Evolutionary conservation across 208 protist genomes (phyloP).

Genomic region (Crithidia mellificae): DNA sequence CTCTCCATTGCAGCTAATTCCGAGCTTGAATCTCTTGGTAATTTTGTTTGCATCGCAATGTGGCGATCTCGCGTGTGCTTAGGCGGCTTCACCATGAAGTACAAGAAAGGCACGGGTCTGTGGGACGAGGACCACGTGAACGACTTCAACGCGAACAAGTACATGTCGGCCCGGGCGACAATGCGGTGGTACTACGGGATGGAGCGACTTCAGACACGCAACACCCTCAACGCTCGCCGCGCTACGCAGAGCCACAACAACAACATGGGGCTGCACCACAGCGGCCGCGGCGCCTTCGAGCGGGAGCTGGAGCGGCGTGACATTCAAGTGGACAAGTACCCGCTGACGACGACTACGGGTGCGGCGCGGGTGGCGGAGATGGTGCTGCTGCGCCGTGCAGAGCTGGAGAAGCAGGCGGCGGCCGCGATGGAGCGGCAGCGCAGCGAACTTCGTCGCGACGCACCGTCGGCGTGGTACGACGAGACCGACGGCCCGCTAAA

Average conservation of each 20-base stretch:
- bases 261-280: slow-evolving; percentile 86
- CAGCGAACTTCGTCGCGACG: slow-evolving; percentile 24
- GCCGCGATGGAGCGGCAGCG: slow-evolving; percentile 49
- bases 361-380: slow-evolving; percentile 81
- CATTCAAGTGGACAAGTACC: slow-evolving; percentile 82
- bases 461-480: slow-evolving; percentile 84
- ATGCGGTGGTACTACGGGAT: slow-evolving; percentile 89
- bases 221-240: slow-evolving; percentile 60
- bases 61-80: slow-evolving; percentile 31
- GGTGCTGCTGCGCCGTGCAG: slow-evolving; percentile 72
- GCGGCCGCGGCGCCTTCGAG: slow-evolving; percentile 84
- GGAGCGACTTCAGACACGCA: slow-evolving; percentile 76
- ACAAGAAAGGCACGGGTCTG: slow-evolving; percentile 79
- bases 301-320: slow-evolving; percentile 82
- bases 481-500: slow-evolving; percentile 83
- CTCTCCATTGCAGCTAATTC: too few species aligned
- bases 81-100: slow-evolving; percentile 89
- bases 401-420: slow-evolving; percentile 73
- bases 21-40: background rate
- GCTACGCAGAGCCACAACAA: slow-evolving; percentile 85
- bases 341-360: slow-evolving; percentile 83
- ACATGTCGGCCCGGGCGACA: slow-evolving; percentile 74
- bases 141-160: slow-evolving; percentile 78
- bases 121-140: slow-evolving; percentile 93
- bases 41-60: slow-evolving; percentile 21